These are phyloP conservation scores for Verbascum thapsus DNA, from an alignment of 257 asterid species.

Conservation along the genomic window DNA sequence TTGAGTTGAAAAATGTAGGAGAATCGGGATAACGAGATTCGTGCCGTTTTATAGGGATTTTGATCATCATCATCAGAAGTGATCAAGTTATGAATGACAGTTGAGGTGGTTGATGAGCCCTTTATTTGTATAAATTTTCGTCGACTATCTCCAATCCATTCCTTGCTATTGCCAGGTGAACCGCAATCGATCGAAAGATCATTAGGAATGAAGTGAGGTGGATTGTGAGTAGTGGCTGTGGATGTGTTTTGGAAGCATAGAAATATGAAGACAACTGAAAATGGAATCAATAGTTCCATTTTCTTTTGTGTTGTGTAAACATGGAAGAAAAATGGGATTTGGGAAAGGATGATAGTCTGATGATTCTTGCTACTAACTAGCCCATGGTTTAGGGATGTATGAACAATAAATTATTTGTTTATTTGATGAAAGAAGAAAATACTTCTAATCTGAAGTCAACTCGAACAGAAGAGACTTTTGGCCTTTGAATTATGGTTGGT, in stretches of 20 bases:
- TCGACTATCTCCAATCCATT: conserved; percentile 48
- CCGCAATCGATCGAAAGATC: conserved; percentile 45
- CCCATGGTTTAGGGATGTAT: no score
- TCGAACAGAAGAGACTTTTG: no score
- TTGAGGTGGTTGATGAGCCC: conserved; percentile 48
- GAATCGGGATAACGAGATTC: conserved; percentile 32
- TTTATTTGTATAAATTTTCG: conserved; percentile 27
- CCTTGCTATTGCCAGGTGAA: conserved; percentile 37
- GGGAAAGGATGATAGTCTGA: no score
- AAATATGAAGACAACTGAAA: conserved; percentile 10
- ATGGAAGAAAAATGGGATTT: background rate
- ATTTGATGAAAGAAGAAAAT: no score
- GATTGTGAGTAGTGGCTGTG: background rate
- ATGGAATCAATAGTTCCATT: background rate
- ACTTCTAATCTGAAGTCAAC: no score
- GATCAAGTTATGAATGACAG: conserved; percentile 12
- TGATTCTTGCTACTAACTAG: no score
- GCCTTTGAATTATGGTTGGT: no score
- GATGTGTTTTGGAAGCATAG: conserved; percentile 19
- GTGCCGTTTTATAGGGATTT: conserved; percentile 31
- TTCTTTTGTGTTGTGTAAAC: no score
- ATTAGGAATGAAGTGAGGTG: conserved; percentile 10
- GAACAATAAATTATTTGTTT: no score
- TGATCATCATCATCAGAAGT: conserved; percentile 19
- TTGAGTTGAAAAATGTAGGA: conserved; percentile 28